These are phyloP conservation scores for Monilinia fructicola DNA, from an alignment of 2,329 filamentous ascomycete species.

Conservation along the genomic window DNA sequence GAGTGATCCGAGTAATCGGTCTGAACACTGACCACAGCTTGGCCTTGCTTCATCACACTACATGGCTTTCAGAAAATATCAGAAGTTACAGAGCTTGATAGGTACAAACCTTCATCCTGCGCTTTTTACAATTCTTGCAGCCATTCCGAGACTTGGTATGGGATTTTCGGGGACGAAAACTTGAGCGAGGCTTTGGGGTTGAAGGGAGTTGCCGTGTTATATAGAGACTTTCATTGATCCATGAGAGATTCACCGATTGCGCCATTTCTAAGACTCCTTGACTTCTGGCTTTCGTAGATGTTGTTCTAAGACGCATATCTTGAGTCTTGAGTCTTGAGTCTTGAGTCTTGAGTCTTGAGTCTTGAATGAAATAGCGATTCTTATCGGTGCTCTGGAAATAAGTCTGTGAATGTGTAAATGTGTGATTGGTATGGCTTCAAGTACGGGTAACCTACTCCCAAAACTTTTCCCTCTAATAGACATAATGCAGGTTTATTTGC, in stretches of 20 bases:
- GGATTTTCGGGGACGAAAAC: constrained; percentile 9
- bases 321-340: no score
- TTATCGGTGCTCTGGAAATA: no score
- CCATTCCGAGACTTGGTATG: constrained; percentile 20
- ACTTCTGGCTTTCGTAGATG: neutral
- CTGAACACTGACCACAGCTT: constrained; percentile 16
- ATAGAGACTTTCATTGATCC: constrained; percentile 10
- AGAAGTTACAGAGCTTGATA: no score
- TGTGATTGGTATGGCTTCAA: no score
- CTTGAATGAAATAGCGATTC: no score
- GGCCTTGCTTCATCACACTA: constrained; percentile 23
- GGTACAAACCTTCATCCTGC: constrained; percentile 21
- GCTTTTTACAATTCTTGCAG: constrained; percentile 18
- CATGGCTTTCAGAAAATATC: neutral
- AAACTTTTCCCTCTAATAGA: no score
- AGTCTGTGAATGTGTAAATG: no score
- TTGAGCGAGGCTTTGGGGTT: neutral
- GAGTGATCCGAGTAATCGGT: neutral
- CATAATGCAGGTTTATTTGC: no score
- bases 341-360: no score
- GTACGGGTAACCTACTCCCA: no score
- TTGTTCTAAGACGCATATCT: no score
- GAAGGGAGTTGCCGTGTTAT: neutral
- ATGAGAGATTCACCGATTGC: neutral
- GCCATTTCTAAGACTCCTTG: neutral